phyloP scores from a whole-genome alignment of 1,139 yeast genomes.

The Eremothecium sinecaudum region DNA sequence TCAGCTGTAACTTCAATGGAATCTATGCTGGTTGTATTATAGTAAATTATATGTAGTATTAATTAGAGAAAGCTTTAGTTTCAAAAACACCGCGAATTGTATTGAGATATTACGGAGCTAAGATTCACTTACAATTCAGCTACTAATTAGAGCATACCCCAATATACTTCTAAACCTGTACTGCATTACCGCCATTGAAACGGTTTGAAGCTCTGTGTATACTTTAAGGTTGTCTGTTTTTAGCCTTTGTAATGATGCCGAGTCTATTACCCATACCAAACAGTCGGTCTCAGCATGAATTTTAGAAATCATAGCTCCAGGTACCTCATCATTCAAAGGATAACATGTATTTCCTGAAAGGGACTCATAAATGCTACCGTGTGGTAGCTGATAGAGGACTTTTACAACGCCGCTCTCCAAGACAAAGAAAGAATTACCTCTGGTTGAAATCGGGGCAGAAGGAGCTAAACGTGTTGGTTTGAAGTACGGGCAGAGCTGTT shows the following conservation, averaged over 20 bases:
- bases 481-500: constrained; percentile 24
- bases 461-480: constrained; percentile 13
- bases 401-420: constrained; percentile 76
- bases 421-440: constrained; percentile 43
- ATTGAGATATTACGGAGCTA: no score
- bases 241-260: constrained; percentile 38
- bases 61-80: no score
- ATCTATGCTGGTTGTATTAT: no score
- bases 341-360: constrained; percentile 85
- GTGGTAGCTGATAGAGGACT: constrained; percentile 45
- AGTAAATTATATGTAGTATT: no score
- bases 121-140: no score
- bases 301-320: constrained; percentile 11
- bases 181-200: constrained; percentile 56
- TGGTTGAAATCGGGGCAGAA: constrained; percentile 17
- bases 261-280: constrained; percentile 63
- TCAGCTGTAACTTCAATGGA: no score
- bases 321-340: constrained; percentile 40
- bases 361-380: constrained; percentile 59
- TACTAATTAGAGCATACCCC: constrained; percentile 58
- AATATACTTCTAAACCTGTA: constrained; percentile 68
- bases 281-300: constrained; percentile 44
- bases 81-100: no score
- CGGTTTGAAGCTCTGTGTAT: constrained; percentile 59
- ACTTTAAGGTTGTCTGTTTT: constrained; percentile 37